Evolutionary conservation across 2,329 filamentous ascomycete genomes (phyloP).

Genomic region (Pseudogymnoascus sp.): DNA sequence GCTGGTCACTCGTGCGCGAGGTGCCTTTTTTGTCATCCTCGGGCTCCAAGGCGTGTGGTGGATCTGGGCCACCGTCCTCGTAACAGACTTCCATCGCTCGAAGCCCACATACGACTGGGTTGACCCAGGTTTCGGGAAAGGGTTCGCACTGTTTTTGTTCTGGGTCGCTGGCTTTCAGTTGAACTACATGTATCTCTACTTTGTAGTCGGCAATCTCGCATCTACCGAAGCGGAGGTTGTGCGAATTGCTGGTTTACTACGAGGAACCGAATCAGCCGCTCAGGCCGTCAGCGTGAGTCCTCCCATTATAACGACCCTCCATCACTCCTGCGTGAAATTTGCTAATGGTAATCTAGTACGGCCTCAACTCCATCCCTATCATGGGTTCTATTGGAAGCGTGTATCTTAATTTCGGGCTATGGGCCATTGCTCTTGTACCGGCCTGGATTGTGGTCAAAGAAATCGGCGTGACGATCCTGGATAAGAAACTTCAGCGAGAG

Average conservation of each 20-base stretch:
- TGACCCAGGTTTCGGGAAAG: slow-evolving; percentile 54
- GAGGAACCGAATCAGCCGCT: slow-evolving; percentile 65
- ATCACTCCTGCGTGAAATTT: neutral
- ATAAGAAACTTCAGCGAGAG: slow-evolving; percentile 23
- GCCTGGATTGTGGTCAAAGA: slow-evolving; percentile 56
- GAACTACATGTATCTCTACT: slow-evolving; percentile 64
- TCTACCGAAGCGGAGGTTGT: slow-evolving; percentile 56
- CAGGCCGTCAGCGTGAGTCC: slow-evolving; percentile 56
- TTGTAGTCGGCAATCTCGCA: slow-evolving; percentile 61
- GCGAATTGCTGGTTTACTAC: slow-evolving; percentile 58
- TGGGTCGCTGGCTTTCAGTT: slow-evolving; percentile 62
- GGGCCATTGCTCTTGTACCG: slow-evolving; percentile 55
- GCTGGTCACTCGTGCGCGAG: slow-evolving; percentile 23
- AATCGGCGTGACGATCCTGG: slow-evolving; percentile 23
- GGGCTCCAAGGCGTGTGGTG: slow-evolving; percentile 60
- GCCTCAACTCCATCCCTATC: slow-evolving; percentile 52
- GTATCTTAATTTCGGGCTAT: slow-evolving; percentile 65
- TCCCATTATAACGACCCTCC: neutral
- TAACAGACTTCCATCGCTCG: slow-evolving; percentile 50
- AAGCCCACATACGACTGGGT: slow-evolving; percentile 61
- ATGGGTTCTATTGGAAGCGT: slow-evolving; percentile 60
- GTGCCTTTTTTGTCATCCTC: slow-evolving; percentile 25
- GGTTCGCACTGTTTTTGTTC: slow-evolving; percentile 61
- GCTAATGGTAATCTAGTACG: slow-evolving; percentile 41
- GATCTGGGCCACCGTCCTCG: slow-evolving; percentile 62